A percentile compares a stretch with the other conserved stretches of the same genome.
Conservation (phyloP, 768 basidiomycete species). For the Pleurotus pulmonarius region DNA sequence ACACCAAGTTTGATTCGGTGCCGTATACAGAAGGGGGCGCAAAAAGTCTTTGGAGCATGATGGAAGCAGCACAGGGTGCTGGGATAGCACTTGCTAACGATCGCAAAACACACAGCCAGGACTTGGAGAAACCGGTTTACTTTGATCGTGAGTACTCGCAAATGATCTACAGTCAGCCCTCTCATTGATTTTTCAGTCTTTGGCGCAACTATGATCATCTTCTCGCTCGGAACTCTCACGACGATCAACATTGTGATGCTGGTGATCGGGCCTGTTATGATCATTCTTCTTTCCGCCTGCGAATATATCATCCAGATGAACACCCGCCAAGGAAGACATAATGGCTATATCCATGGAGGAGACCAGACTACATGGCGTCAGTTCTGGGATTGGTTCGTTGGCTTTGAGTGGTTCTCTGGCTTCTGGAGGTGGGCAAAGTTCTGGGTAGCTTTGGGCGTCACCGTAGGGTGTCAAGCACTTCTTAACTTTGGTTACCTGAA, state of each 20-base stretch:
- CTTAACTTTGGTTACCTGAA: constrained; percentile 46
- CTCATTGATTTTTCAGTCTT: constrained; percentile 46
- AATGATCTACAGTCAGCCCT: background rate
- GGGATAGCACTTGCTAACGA: constrained; percentile 52
- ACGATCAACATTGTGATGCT: constrained; percentile 58
- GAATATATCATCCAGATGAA: constrained; percentile 4
- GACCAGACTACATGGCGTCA: constrained; percentile 13
- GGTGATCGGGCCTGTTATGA: constrained; percentile 55
- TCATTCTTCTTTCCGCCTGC: constrained; percentile 36
- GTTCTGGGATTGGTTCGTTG: constrained; percentile 20
- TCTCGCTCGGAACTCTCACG: constrained; percentile 48
- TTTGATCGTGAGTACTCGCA: constrained; percentile 59
- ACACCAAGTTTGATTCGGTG: constrained; percentile 71
- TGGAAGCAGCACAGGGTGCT: constrained; percentile 59
- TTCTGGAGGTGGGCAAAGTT: constrained; percentile 56
- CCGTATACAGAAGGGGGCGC: constrained; percentile 49
- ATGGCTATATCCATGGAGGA: constrained; percentile 15
- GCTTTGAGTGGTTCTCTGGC: constrained; percentile 20
- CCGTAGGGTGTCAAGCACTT: constrained; percentile 40
- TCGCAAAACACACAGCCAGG: constrained; percentile 19
- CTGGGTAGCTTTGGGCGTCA: constrained; percentile 53
- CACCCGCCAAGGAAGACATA: constrained; percentile 7
- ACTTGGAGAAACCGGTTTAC: constrained; percentile 43
- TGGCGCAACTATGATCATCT: constrained; percentile 46
- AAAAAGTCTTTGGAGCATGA: constrained; percentile 70